Evolutionary conservation across 2,329 filamentous ascomycete genomes (phyloP), one percentile per base, ranked within the genome.

Genomic region (Cytospora mali): DNA sequence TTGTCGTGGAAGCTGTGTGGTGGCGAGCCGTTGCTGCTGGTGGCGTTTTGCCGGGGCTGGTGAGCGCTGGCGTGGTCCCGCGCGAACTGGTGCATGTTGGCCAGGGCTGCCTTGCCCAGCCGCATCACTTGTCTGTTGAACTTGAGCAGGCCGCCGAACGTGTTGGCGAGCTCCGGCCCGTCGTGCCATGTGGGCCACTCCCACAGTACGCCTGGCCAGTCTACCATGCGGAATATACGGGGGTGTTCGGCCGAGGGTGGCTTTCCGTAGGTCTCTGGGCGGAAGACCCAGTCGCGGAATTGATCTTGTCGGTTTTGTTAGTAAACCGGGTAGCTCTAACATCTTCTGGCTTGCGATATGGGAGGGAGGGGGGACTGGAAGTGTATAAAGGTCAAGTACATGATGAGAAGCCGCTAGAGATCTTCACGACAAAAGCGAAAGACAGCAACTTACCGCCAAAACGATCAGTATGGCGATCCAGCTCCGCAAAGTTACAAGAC

Each of bases 151-250:
- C 73, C 71, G 0, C 78, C 77, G 51, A 79, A 82, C 0, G 77
- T 79, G 33, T 77, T 74, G 14, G 73, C 75, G 56, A 82, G 77
- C 62, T 80, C 79, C 5, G 79, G 77, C 0, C 79, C 79, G 65
- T 83, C 80, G 21, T 76, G 75, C 62, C 75, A 79, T 11, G 77
- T 74, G 18, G 77, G 79, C 75, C 76, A 81, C 63, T 81, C 79
- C 71, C 74, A 79, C 35, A 78, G 75, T 1, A 79, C 76, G 11
- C 77, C 77, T 72, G 77, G 79, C 54, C 55, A 64, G 25, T 62
- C 58, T 60, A 72, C 73, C 64, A 79, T 75, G 25, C 75, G 74
- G 61, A 79, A 72, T 18, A 77, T 68, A 16, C 77, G 74, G 1
- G 77, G 76, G 5, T 72, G 68, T 5, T 66, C 62, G 3, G 39